A percentile compares a stretch with the other conserved stretches of the same genome.
Conservation (phyloP, 176 grass and related monocot species). For the Echinochloa phyllopogon region DNA sequence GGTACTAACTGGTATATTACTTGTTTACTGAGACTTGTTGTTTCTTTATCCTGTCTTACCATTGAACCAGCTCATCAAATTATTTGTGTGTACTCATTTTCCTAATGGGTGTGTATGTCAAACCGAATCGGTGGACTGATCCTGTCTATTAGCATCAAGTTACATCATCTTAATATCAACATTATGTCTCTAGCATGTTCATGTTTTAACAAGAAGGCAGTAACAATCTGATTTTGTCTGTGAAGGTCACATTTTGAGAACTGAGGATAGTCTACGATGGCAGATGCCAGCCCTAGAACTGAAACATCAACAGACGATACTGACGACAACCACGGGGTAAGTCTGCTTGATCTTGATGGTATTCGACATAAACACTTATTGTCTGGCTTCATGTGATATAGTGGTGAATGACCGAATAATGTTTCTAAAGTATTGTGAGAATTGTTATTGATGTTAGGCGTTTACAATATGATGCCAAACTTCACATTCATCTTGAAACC, state of each 20-base stretch:
- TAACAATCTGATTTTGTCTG: constrained; percentile 19
- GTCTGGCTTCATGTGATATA: constrained; percentile 30
- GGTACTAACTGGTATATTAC: neutral
- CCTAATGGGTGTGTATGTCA: constrained; percentile 6
- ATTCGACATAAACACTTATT: constrained; percentile 8
- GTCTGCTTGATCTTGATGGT: constrained; percentile 28
- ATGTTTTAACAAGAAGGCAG: constrained; percentile 26
- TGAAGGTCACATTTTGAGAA: constrained; percentile 37
- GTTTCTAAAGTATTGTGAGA: constrained; percentile 1
- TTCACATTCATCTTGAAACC: constrained; percentile 25
- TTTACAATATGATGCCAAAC: constrained; percentile 7
- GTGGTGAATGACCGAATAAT: neutral
- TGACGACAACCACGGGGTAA: constrained; percentile 70
- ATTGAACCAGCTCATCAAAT: neutral
- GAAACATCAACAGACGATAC: constrained; percentile 95
- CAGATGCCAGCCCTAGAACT: constrained; percentile 89
- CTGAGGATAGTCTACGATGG: constrained; percentile 59
- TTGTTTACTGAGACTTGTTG: neutral
- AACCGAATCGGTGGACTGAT: neutral
- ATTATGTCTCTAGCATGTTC: neutral
- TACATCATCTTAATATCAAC: constrained; percentile 1
- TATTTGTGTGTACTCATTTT: neutral
- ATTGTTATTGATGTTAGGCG: constrained; percentile 21
- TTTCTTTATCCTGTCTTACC: constrained; percentile 25
- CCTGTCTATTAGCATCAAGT: neutral